phyloP scores from a whole-genome alignment of 108 stramenopile genomes.

The Fragilaria crotonensis region DNA sequence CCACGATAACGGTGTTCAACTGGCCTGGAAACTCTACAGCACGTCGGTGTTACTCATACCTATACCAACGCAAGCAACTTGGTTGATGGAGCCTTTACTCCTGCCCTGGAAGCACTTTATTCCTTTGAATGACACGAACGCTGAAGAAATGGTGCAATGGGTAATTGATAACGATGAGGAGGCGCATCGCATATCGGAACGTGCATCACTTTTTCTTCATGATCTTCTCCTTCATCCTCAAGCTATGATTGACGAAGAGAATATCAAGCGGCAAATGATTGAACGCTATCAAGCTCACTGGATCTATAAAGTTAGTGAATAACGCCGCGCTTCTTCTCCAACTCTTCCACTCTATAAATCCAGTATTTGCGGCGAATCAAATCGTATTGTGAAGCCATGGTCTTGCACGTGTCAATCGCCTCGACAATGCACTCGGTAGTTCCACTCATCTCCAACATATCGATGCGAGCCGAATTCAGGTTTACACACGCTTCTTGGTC shows the following conservation, averaged over 20 bases:
- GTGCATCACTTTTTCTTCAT: constrained; percentile 62
- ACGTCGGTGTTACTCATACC: constrained; percentile 42
- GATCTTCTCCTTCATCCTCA: constrained; percentile 57
- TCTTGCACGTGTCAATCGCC: too few species aligned
- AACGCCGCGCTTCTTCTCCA: constrained; percentile 8
- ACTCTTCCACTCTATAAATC: constrained; percentile 36
- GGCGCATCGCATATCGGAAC: constrained; percentile 51
- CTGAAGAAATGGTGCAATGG: constrained; percentile 68
- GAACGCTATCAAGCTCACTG: constrained; percentile 32
- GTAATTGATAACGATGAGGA: constrained; percentile 51
- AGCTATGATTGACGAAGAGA: constrained; percentile 38
- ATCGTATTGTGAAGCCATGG: constrained; percentile 47
- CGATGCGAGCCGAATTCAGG: constrained; percentile 54
- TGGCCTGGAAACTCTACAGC: constrained; percentile 28
- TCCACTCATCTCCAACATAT: constrained; percentile 55
- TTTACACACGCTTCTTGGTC: constrained; percentile 40
- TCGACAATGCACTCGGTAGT: too few species aligned
- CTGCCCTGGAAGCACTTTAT: constrained; percentile 74
- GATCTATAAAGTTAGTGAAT: too few species aligned
- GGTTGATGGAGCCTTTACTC: constrained; percentile 54
- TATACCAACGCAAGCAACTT: constrained; percentile 29
- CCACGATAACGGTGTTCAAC: too few species aligned
- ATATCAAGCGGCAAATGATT: constrained; percentile 40
- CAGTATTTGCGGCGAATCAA: constrained; percentile 75
- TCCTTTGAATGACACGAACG: constrained; percentile 57